Conservation (phyloP, 2,329 filamentous ascomycete genomes). For the Talaromyces sp. region DNA sequence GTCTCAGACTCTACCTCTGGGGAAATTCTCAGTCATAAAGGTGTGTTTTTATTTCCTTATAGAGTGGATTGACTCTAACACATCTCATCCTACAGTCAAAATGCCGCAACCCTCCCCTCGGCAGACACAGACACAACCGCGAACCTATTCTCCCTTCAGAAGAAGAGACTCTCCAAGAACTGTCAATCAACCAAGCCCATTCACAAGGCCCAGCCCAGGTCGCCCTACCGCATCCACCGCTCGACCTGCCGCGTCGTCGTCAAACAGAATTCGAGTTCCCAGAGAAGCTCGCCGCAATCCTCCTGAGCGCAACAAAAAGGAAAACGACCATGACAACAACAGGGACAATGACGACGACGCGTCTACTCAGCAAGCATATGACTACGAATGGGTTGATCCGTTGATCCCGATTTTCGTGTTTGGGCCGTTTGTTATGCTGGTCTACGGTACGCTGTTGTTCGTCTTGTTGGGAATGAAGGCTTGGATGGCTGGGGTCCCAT, state of each 20-base stretch:
- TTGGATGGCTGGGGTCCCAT: background rate
- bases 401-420: background rate
- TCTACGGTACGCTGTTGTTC: background rate
- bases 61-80: background rate
- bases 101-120: background rate
- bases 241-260: background rate
- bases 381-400: background rate
- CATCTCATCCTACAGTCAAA: background rate
- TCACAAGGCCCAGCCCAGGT: background rate
- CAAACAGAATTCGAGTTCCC: background rate
- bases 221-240: background rate
- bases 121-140: background rate
- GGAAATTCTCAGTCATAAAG: background rate
- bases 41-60: background rate
- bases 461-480: background rate
- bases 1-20: background rate
- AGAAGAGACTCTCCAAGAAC: background rate
- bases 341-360: background rate
- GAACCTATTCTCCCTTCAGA: background rate
- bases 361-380: background rate
- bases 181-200: background rate
- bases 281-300: background rate
- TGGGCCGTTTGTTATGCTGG: background rate
- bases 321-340: too few relatives aligned
- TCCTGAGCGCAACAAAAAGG: background rate